Evolutionary conservation across 768 basidiomycete species (phyloP).

Genomic region (Macrolepiota albuminosa): DNA sequence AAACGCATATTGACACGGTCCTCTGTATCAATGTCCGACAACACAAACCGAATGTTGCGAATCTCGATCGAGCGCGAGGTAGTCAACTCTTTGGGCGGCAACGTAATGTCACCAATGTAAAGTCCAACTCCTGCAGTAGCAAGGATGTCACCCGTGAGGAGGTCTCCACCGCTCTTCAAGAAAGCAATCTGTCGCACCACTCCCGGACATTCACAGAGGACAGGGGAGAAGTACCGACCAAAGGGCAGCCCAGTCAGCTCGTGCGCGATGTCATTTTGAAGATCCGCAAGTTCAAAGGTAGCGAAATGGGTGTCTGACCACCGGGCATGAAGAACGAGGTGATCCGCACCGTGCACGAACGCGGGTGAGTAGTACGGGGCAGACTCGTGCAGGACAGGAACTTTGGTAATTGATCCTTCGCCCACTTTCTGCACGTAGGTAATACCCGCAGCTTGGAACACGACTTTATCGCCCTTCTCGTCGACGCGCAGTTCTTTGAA

Average conservation of each 20-base stretch:
- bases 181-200: constrained; percentile 50
- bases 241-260: constrained; percentile 54
- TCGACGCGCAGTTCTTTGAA: constrained; percentile 60
- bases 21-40: constrained; percentile 43
- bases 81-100: constrained; percentile 32
- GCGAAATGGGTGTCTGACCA: constrained; percentile 67
- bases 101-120: constrained; percentile 55
- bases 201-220: constrained; percentile 44
- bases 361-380: constrained; percentile 64
- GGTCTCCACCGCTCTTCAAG: constrained; percentile 55
- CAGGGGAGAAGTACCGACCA: constrained; percentile 61
- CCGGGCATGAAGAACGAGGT: constrained; percentile 57
- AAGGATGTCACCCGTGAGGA: constrained; percentile 56
- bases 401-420: constrained; percentile 25
- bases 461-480: constrained; percentile 43
- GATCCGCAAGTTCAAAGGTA: constrained; percentile 59
- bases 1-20: constrained; percentile 50
- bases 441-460: constrained; percentile 66
- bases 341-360: constrained; percentile 46
- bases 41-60: constrained; percentile 44
- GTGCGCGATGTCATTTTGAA: constrained; percentile 36
- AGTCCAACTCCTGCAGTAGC: constrained; percentile 62
- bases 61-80: constrained; percentile 30
- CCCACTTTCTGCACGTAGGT: constrained; percentile 46
- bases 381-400: constrained; percentile 44